These are phyloP conservation scores for Sordariomycetes sp. DNA, from an alignment of 2,329 filamentous ascomycete genomes.

Conservation along the genomic window DNA sequence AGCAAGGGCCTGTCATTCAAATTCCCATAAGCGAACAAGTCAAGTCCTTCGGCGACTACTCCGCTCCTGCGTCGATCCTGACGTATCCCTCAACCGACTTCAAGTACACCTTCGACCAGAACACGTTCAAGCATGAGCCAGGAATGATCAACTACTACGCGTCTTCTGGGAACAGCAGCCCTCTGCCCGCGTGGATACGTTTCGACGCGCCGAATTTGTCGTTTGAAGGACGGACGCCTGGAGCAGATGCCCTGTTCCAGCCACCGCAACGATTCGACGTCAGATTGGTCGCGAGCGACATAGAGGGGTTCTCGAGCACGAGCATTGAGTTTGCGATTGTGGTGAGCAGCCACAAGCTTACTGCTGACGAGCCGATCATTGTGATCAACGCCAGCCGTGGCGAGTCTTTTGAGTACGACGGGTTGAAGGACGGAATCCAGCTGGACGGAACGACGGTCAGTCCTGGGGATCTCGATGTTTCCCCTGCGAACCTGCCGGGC, in stretches of 20 bases:
- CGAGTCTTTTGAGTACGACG: conserved; percentile 39
- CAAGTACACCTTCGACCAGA: conserved; percentile 39
- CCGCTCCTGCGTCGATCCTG: conserved; percentile 49
- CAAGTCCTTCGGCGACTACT: conserved; percentile 46
- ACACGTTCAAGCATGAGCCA: conserved; percentile 54
- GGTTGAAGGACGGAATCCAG: conserved; percentile 40
- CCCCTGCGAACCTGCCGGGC: conserved; percentile 42
- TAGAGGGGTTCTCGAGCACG: conserved; percentile 65
- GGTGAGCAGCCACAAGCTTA: conserved; percentile 62
- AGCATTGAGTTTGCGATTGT: conserved; percentile 60
- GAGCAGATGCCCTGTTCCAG: conserved; percentile 50
- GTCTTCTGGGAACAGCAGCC: conserved; percentile 66
- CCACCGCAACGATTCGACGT: conserved; percentile 66
- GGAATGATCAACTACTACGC: conserved; percentile 63
- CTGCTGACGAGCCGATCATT: conserved; percentile 49
- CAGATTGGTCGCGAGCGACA: conserved; percentile 67
- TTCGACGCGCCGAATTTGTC: conserved; percentile 57
- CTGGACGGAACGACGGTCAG: conserved; percentile 47
- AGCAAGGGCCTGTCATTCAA: conserved; percentile 40
- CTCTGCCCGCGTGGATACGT: conserved; percentile 75
- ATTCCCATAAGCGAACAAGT: conserved; percentile 52
- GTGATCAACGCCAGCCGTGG: conserved; percentile 48
- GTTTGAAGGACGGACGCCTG: conserved; percentile 65
- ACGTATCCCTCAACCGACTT: conserved; percentile 44
- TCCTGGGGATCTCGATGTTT: conserved; percentile 41